Evolutionary conservation across 495 filamentous ascomycete species (phyloP), one percentile per base, ranked within the genome.

Genomic region (Penicillium robsamsonii): DNA sequence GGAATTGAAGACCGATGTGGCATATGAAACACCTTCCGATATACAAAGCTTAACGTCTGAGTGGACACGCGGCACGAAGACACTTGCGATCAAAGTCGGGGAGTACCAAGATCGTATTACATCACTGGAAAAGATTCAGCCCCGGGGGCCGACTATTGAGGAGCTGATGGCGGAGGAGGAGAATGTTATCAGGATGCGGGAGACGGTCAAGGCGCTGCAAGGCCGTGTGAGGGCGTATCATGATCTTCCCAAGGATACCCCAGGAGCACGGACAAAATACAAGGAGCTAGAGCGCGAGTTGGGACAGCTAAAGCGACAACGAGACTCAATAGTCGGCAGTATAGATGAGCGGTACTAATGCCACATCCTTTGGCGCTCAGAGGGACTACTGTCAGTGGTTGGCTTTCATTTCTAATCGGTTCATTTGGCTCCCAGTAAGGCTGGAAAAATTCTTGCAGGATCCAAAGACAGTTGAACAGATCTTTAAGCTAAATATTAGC

Each of bases 311-410:
- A 84, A 73, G 42, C 72, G 69, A 58, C 68, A 79, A 57, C 79
- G 90, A 44, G 88, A 95, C 65, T 77, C 67, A 27, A 78, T 90
- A 59, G 90, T 92, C 68, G 90, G 89, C 52, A 69, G 62, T 25
- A 62, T 84, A 58, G 65, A 72, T 17, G 60, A 52, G 15, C 41
- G 47, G 22, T 11, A 11, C n/a, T 22, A 31, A 33, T 7, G 48
- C 18, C 5, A 17, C n/a, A 9, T 37, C 47, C 1, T 53, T 15
- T 48, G 46, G 20, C 13, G 33, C n/a, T 48, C 38, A 17, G 17
- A 22, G 31, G 17, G 35, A 22, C 18, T 37, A 22, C 5, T 13
- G 25, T 29, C 13, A 29, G 25, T 29, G 12, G 15, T 46, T 5
- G n/a, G 25, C 4, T 3, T 17, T 25, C 20, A 10, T 15, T 25